phyloP scores from a whole-genome alignment of 495 filamentous ascomycete species.

The Cudoniella acicularis region DNA sequence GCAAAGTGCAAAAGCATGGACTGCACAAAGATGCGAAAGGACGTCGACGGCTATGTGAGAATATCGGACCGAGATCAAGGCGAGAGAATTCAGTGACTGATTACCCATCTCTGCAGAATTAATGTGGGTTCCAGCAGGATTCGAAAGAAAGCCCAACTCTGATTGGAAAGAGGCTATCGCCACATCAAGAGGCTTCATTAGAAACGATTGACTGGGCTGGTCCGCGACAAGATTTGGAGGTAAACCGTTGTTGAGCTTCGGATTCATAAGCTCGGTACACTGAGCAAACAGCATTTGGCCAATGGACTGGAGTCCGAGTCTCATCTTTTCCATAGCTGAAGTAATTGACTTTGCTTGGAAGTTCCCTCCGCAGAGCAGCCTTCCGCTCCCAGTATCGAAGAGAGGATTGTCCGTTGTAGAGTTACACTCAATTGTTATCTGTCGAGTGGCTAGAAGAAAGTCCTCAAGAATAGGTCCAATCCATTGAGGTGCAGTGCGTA shows the following conservation, averaged over 20 bases:
- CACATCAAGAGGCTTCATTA: constrained; percentile 59
- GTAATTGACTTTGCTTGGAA: constrained; percentile 60
- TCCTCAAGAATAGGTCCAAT: constrained; percentile 62
- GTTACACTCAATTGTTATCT: constrained; percentile 56
- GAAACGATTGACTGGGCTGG: constrained; percentile 52
- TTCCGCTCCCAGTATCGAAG: constrained; percentile 40
- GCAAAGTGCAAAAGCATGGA: constrained; percentile 48
- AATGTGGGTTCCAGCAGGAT: constrained; percentile 53
- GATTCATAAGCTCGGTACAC: constrained; percentile 55
- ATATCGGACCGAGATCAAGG: constrained; percentile 53
- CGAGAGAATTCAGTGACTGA: constrained; percentile 58
- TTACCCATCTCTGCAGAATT: constrained; percentile 59
- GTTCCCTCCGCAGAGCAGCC: constrained; percentile 56
- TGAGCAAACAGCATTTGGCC: constrained; percentile 58
- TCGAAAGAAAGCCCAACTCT: constrained; percentile 52
- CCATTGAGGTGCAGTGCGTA: constrained; percentile 62
- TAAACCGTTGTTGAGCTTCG: constrained; percentile 51
- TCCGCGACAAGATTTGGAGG: constrained; percentile 57
- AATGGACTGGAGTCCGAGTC: constrained; percentile 48
- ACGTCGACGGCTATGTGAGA: constrained; percentile 53
- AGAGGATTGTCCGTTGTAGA: constrained; percentile 64
- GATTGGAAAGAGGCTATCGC: constrained; percentile 60
- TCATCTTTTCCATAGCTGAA: constrained; percentile 60
- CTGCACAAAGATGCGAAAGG: constrained; percentile 47
- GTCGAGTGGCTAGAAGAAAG: constrained; percentile 47